Base-by-base conservation (phyloP, 768 basidiomycete genomes). In the Hemileccinum rubropunctum region DNA sequence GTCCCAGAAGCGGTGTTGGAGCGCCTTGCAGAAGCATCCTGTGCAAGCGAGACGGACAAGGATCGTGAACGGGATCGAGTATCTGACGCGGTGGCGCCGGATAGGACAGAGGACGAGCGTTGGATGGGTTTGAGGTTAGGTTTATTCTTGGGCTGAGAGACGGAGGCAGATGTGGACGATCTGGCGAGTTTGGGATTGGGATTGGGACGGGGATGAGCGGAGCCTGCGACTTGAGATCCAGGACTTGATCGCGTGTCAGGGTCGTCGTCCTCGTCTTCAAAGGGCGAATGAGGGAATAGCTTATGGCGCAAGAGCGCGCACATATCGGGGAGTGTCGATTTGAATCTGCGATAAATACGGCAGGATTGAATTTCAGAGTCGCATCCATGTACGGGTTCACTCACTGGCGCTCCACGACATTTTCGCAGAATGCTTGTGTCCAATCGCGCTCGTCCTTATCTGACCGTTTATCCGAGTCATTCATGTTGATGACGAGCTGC, bases 371-470 rank as follows among this genome's bases (percentile, higher is more conserved):
- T 21, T 18, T 47, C 26, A 40, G 48, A 34, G n/a, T 37, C 6
- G 28, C 4, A 33, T 21, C 18, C 12, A 11, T 27, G 10, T 35
- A 36, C 13, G 13, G 12, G 21, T 33, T 34, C 7, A 71, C 81
- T 46, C 58, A 88, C 88, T 76, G 72, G 35, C 71, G 76, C 54
- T 88, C 84, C 14, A 91, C 81, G 41, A 86, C 59, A 21, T 82
- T 78, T 58, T 84, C 80, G 42, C 76, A 84, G 60, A 91, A 91
- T 1, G 62, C 52, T 62, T 91, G 90, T 69, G 81, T 82, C 88
- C 89, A 91, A 57, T 92, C 88, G 2, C 72, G 71, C 33, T 75
- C 71, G 17, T 73, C 61, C 7, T 54, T 47, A 13, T 53, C 35
- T 17, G 39, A 45, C 4, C n/a, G 42, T 21, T 46, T 58, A n/a